A percentile compares a stretch with the other conserved stretches of the same genome.
Evolutionary conservation across 192 early-diverging fungal species (phyloP).

Genomic region (Coemansia sp.): DNA sequence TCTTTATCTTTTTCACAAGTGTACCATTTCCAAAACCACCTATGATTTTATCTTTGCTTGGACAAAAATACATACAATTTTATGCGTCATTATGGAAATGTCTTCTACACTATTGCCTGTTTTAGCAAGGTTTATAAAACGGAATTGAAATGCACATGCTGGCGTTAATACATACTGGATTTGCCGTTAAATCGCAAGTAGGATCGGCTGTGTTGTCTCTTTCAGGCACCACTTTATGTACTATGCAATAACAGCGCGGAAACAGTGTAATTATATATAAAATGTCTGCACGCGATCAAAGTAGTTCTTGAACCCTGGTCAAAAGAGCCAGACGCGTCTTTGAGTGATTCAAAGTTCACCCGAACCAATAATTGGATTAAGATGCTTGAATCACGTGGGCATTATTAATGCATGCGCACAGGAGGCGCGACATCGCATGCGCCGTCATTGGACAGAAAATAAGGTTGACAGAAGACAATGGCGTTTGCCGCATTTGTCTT

Average conservation of each 20-base stretch:
- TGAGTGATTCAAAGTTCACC: neutral
- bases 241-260: neutral
- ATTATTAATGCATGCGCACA: neutral
- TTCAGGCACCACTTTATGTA: neutral
- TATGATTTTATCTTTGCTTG: neutral
- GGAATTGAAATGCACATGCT: neutral
- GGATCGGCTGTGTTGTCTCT: neutral
- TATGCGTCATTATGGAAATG: neutral
- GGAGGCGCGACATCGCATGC: neutral
- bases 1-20: slow-evolving; percentile 12
- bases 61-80: neutral
- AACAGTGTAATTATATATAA: neutral
- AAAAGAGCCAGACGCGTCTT: neutral
- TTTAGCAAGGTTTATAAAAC: neutral
- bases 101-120: neutral
- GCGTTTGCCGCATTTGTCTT: neutral
- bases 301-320: neutral
- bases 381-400: neutral
- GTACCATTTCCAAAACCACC: slow-evolving; percentile 18
- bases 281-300: neutral
- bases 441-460: neutral
- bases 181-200: neutral
- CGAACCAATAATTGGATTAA: neutral
- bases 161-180: neutral
- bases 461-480: neutral